A percentile compares a stretch with the other conserved stretches of the same genome.
Conservation (phyloP, 2,329 filamentous ascomycete species). For the Paracoccidioides brasiliensis region DNA sequence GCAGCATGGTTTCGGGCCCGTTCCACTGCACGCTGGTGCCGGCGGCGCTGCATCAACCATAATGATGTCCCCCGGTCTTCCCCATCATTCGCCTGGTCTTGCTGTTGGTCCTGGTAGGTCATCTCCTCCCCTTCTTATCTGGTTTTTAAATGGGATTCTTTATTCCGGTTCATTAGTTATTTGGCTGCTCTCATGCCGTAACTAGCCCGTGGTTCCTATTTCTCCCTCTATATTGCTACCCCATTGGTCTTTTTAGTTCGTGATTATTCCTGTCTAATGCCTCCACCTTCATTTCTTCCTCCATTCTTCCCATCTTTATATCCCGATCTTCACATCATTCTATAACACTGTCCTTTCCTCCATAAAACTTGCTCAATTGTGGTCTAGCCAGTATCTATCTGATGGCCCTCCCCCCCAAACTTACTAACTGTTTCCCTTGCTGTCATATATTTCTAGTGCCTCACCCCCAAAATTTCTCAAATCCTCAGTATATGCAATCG, state of each 20-base stretch:
- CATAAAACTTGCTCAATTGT: neutral
- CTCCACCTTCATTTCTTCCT: neutral
- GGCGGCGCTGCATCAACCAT: constrained; percentile 4
- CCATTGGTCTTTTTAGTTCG: neutral
- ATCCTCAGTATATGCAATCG: constrained; percentile 3
- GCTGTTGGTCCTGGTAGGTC: constrained; percentile 8
- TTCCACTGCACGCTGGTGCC: constrained; percentile 8
- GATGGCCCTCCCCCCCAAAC: neutral
- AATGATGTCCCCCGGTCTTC: constrained; percentile 11
- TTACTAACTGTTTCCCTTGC: neutral
- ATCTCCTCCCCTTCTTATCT: neutral
- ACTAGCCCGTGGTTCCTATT: neutral
- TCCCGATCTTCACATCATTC: neutral
- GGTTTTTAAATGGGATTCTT: neutral
- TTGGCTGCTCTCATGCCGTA: neutral
- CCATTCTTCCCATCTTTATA: neutral
- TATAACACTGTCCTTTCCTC: neutral
- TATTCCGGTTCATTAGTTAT: neutral
- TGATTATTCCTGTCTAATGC: neutral
- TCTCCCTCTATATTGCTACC: neutral
- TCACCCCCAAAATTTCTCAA: neutral
- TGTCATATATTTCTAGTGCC: neutral
- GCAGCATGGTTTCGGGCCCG: constrained; percentile 7
- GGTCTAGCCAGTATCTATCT: neutral
- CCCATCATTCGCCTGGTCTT: constrained; percentile 7